Evolutionary conservation across 805 yeast genomes (phyloP), one percentile per base, ranked within the genome.

Genomic region (Metschnikowia matae): DNA sequence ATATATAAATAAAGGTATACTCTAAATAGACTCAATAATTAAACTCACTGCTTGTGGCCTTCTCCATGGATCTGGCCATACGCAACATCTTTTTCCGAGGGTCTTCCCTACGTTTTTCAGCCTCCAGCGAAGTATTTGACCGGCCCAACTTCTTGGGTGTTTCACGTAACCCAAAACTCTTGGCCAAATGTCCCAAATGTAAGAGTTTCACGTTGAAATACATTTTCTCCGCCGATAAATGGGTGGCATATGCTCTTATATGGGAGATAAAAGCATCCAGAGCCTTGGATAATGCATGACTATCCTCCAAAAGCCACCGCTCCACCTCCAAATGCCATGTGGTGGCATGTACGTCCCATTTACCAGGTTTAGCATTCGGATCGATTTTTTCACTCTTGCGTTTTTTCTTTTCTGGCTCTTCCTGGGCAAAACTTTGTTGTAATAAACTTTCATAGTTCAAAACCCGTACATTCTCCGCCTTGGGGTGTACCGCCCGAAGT

Each of bases 171-270:
- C 92, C 99, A 67, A 95, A 95, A 55, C 94, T 80, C 66, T 94
- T 94, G 18, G 98, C 97, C 61, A 95, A 73, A 73, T 94, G 99
- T 29, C 99, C 99, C 57, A 95, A 73, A 75, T 94, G 99, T 52
- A 95, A 71, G 33, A 77, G 69, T 59, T 87, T 87, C 32, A 94
- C 84, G 62, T 89, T 90, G 75, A 94, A 94, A 55, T 78, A 82
- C 44, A 77, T 80, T 63, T 91, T 81, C 66, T 94, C 99, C 1
- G 82, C 60, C 0, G 91, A 74, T 50, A 90, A 79, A 72, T 94
- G 99, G 0, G 99, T 94, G 5, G 99, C 89, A 64, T 94, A 94
- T 0, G 99, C 99, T 62, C 98, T 80, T 39, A 94, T 75, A 64
- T 92, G 98, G 53, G 96, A 85, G 14, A 86, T 81, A 63, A 88